phyloP scores from a whole-genome alignment of 2,329 filamentous ascomycete genomes.

The Colletotrichum zoysiae region DNA sequence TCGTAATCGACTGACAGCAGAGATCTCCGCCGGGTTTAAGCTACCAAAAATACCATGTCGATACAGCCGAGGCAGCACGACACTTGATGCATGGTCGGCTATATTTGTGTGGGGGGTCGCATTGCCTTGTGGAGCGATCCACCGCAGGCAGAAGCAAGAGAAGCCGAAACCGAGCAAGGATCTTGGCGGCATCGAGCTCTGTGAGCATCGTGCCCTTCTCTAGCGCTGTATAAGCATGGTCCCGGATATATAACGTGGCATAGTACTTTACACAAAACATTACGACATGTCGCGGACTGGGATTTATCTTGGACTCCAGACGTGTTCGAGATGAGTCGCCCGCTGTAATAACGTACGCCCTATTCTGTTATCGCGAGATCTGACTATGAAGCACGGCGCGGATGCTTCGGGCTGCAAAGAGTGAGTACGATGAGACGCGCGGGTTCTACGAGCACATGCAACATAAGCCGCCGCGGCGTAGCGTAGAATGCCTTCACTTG shows the following conservation, averaged over 20 bases:
- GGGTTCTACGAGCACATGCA: slow-evolving; percentile 6
- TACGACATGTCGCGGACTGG: background rate
- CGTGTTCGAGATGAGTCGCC: background rate
- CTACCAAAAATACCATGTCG: background rate
- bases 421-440: slow-evolving; percentile 32
- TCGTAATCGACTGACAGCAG: no score
- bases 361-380: background rate
- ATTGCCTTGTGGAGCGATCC: background rate
- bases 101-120: background rate
- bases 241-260: background rate
- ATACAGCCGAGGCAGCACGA: background rate
- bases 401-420: slow-evolving; percentile 19
- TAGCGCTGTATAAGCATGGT: no score
- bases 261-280: background rate
- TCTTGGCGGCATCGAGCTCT: background rate
- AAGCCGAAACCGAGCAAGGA: background rate
- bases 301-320: background rate
- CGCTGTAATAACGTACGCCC: no score
- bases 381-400: slow-evolving; percentile 13
- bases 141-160: background rate
- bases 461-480: background rate
- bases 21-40: background rate
- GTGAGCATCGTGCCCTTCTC: no score
- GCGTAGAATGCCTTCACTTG: slow-evolving; percentile 12
- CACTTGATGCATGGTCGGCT: background rate